phyloP scores from a whole-genome alignment of 768 basidiomycete genomes.

The Lentinula lateritia region DNA sequence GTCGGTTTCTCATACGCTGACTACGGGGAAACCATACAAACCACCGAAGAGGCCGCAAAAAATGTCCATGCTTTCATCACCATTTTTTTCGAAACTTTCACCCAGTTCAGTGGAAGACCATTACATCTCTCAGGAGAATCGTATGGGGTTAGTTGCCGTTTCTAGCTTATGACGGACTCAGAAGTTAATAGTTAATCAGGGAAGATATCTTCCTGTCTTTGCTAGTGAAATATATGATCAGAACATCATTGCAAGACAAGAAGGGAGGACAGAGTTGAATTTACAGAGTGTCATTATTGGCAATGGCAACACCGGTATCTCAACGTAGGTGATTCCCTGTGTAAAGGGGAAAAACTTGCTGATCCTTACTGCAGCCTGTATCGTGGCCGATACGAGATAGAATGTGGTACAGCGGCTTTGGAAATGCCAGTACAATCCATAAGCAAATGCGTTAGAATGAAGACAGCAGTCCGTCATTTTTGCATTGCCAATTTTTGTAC shows the following conservation, averaged over 20 bases:
- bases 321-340: slow-evolving; percentile 3
- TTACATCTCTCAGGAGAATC: slow-evolving; percentile 67
- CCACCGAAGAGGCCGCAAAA: slow-evolving; percentile 75
- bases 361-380: slow-evolving; percentile 29
- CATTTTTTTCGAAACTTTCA: slow-evolving; percentile 78
- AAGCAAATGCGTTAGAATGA: slow-evolving; percentile 52
- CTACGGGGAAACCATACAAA: slow-evolving; percentile 61
- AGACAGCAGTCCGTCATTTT: slow-evolving; percentile 40
- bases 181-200: slow-evolving; percentile 29
- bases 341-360: not conserved
- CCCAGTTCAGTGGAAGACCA: slow-evolving; percentile 59
- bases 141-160: slow-evolving; percentile 46
- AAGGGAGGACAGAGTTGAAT: slow-evolving; percentile 51
- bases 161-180: not conserved
- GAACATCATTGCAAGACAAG: slow-evolving; percentile 53
- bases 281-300: slow-evolving; percentile 71
- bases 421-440: slow-evolving; percentile 50
- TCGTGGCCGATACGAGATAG: slow-evolving; percentile 43
- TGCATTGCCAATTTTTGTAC: not conserved
- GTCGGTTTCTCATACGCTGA: slow-evolving; percentile 73
- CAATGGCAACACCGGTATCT: slow-evolving; percentile 58
- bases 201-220: slow-evolving; percentile 69
- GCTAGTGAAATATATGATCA: slow-evolving; percentile 74
- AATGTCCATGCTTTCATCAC: slow-evolving; percentile 71
- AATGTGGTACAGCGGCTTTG: slow-evolving; percentile 45